A percentile compares a stretch with the other conserved stretches of the same genome.
Conservation (phyloP, 2,329 filamentous ascomycete genomes). For the Furcasterigmium sp. region DNA sequence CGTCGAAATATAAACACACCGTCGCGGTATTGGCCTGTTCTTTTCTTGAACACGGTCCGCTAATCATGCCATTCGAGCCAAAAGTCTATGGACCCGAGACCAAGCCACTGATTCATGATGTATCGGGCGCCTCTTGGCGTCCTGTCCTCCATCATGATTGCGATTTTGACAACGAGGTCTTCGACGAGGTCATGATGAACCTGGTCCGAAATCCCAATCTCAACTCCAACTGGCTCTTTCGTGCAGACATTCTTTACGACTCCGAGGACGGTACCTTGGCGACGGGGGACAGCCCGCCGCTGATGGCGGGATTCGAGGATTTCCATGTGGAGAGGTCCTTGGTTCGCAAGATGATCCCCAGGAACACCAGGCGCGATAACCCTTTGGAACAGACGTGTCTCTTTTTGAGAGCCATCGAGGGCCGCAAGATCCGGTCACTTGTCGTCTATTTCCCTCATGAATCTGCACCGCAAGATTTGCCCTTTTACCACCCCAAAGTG, state of each 20-base stretch:
- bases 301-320: conserved; percentile 38
- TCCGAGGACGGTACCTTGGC: conserved; percentile 20
- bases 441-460: conserved; percentile 78
- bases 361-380: conserved; percentile 72
- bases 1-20: conserved; percentile 1
- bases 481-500: conserved; percentile 84
- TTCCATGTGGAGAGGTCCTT: conserved; percentile 53
- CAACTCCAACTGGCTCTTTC: conserved; percentile 71
- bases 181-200: conserved; percentile 65
- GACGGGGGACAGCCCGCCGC: conserved; percentile 15
- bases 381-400: conserved; percentile 79
- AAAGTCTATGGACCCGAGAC: conserved; percentile 25
- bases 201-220: conserved; percentile 75
- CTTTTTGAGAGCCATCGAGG: conserved; percentile 29
- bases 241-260: conserved; percentile 68
- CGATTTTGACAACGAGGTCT: conserved; percentile 58
- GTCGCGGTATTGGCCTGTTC: no score
- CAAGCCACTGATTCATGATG: conserved; percentile 27
- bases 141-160: conserved; percentile 53
- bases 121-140: conserved; percentile 37
- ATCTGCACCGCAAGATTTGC: conserved; percentile 55
- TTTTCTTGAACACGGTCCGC: conserved; percentile 1
- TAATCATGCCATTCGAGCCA: conserved; percentile 26
- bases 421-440: conserved; percentile 35
- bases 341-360: conserved; percentile 72